Evolutionary conservation across 352 stramenopile species (phyloP).

Genomic region (Globisporangium okanoganense): DNA sequence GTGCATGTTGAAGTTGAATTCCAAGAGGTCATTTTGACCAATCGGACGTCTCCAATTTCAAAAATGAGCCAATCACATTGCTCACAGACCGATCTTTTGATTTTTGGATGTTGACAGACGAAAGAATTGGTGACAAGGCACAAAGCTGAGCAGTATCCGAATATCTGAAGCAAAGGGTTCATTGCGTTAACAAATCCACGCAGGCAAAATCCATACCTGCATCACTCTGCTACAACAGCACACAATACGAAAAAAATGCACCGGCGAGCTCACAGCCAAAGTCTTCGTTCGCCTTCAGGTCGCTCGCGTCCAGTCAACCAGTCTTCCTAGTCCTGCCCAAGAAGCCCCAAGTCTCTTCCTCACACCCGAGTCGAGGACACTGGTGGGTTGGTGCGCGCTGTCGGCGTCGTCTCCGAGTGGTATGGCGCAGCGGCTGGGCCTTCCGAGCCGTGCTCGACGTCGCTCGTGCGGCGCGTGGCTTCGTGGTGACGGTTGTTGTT

Average conservation of each 20-base stretch:
- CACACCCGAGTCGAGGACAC: background rate
- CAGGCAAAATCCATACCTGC: background rate
- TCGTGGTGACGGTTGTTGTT: slow-evolving; percentile 17
- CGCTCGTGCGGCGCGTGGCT: slow-evolving; percentile 17
- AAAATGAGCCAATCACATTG: background rate
- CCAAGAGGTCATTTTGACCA: background rate
- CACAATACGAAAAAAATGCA: background rate
- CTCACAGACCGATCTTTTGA: background rate
- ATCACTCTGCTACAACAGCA: background rate
- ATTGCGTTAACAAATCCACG: background rate
- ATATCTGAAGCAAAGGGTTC: background rate
- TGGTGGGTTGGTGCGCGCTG: background rate
- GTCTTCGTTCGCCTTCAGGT: background rate
- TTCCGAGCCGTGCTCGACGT: slow-evolving; percentile 5
- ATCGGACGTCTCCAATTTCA: background rate
- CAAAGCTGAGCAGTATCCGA: background rate
- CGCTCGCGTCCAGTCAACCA: background rate
- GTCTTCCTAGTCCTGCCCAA: no score
- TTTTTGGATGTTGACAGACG: background rate
- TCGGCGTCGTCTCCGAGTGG: slow-evolving; percentile 12
- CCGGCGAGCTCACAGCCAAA: background rate
- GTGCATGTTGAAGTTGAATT: background rate
- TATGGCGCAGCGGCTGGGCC: slow-evolving; percentile 9
- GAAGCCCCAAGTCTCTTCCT: slow-evolving; percentile 13
- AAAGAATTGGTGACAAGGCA: background rate